Conservation (phyloP, 2,329 filamentous ascomycete species). For the Drechslerella coelobrocha region DNA sequence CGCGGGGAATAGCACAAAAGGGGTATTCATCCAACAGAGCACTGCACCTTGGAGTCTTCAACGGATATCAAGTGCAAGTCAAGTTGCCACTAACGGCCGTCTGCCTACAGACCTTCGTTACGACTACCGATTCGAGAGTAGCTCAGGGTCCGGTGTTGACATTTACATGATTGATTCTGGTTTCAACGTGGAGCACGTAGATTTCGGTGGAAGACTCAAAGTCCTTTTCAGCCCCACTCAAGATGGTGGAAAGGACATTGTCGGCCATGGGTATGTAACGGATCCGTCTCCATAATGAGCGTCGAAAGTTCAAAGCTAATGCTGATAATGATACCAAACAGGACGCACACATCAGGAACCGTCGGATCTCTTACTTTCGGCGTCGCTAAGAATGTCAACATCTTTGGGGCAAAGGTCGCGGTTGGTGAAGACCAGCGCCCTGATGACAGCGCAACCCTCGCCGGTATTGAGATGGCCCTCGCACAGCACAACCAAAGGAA, state of each 20-base stretch:
- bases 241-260: conserved; percentile 58
- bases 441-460: conserved; percentile 56
- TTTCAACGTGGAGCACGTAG: conserved; percentile 54
- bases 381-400: conserved; percentile 61
- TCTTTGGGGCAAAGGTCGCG: conserved; percentile 62
- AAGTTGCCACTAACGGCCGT: conserved; percentile 54
- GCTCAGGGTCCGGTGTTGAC: conserved; percentile 59
- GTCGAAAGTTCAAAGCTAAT: background rate
- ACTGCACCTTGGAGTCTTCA: conserved; percentile 54
- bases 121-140: conserved; percentile 56
- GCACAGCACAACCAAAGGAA: conserved; percentile 60
- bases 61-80: conserved; percentile 55
- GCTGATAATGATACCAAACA: too few species aligned
- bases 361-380: conserved; percentile 57
- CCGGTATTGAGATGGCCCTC: conserved; percentile 59
- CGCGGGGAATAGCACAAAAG: conserved; percentile 2
- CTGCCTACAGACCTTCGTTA: conserved; percentile 56
- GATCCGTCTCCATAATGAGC: background rate
- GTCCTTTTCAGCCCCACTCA: conserved; percentile 57
- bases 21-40: conserved; percentile 7
- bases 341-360: conserved; percentile 54
- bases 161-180: conserved; percentile 63
- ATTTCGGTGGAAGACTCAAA: conserved; percentile 54
- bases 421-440: conserved; percentile 56
- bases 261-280: conserved; percentile 65